Conservation (phyloP, 2,329 filamentous ascomycete genomes). For the Diaporthe sp. region DNA sequence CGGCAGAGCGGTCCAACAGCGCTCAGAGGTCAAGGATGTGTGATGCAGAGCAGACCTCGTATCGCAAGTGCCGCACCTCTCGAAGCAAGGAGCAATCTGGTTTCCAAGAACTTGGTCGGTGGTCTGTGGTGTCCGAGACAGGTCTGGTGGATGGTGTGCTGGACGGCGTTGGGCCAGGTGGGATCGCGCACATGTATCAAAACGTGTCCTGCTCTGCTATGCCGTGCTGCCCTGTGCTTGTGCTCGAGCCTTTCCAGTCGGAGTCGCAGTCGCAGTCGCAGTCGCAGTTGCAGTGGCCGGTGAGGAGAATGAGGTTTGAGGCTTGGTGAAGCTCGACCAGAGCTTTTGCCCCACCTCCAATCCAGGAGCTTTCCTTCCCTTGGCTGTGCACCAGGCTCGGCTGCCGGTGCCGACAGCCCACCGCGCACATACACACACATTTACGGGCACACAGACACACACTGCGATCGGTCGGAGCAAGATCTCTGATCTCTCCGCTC, state of each 20-base stretch:
- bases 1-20: neutral
- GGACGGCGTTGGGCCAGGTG: neutral
- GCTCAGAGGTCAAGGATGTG: constrained; percentile 9
- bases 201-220: constrained; percentile 1
- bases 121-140: constrained; percentile 23
- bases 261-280: neutral
- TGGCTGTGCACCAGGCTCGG: neutral
- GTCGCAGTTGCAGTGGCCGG: neutral
- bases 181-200: constrained; percentile 3
- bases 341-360: neutral
- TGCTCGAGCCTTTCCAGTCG: neutral
- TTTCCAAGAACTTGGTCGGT: constrained; percentile 30
- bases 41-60: constrained; percentile 15
- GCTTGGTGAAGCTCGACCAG: neutral
- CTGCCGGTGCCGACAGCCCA: constrained; percentile 28
- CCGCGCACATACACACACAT: neutral
- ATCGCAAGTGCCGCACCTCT: constrained; percentile 30
- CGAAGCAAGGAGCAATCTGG: constrained; percentile 4
- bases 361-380: neutral
- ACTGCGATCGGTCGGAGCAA: constrained; percentile 14
- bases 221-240: neutral
- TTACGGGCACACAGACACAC: constrained; percentile 18
- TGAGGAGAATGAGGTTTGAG: neutral
- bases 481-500: constrained; percentile 11
- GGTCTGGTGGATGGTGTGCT: constrained; percentile 8